Conservation (phyloP, 192 early-diverging fungal species). For the Backusella macrospora region DNA sequence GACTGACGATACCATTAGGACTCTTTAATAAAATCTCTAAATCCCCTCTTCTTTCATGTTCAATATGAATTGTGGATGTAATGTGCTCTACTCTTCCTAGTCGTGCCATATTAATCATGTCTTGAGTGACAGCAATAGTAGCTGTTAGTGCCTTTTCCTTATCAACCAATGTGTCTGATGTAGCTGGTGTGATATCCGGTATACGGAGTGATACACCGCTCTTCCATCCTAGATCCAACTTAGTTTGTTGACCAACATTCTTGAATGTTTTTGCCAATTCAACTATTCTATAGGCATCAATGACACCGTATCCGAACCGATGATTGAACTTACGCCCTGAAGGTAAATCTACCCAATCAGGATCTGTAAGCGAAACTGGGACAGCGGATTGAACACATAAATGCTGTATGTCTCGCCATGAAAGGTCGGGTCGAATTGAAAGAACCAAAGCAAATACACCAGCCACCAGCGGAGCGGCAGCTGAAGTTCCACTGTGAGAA, state of each 20-base stretch:
- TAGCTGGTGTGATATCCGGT: constrained; percentile 21
- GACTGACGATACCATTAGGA: constrained; percentile 66
- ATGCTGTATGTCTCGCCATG: constrained; percentile 94
- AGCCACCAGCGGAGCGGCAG: constrained; percentile 91
- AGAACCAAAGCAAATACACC: constrained; percentile 90
- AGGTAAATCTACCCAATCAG: constrained; percentile 72
- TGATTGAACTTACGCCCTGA: constrained; percentile 83
- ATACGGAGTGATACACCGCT: constrained; percentile 13
- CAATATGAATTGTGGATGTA: constrained; percentile 81
- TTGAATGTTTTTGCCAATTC: constrained; percentile 71
- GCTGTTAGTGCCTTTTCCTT: constrained; percentile 6
- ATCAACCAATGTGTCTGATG: neutral
- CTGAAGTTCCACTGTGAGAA: constrained; percentile 91
- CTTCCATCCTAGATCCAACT: constrained; percentile 43
- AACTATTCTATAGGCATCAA: constrained; percentile 84
- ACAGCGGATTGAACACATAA: constrained; percentile 78
- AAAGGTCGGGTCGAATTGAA: constrained; percentile 86
- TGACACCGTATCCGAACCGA: constrained; percentile 91
- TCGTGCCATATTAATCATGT: constrained; percentile 47
- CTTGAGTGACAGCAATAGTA: constrained; percentile 46
- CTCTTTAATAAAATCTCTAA: constrained; percentile 81
- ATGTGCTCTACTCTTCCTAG: constrained; percentile 81
- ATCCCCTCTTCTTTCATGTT: constrained; percentile 83
- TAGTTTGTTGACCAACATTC: constrained; percentile 68
- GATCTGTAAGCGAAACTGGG: constrained; percentile 68